Evolutionary conservation across 1,284 basidiomycete genomes (phyloP).

Genomic region (Marasmius oreades): DNA sequence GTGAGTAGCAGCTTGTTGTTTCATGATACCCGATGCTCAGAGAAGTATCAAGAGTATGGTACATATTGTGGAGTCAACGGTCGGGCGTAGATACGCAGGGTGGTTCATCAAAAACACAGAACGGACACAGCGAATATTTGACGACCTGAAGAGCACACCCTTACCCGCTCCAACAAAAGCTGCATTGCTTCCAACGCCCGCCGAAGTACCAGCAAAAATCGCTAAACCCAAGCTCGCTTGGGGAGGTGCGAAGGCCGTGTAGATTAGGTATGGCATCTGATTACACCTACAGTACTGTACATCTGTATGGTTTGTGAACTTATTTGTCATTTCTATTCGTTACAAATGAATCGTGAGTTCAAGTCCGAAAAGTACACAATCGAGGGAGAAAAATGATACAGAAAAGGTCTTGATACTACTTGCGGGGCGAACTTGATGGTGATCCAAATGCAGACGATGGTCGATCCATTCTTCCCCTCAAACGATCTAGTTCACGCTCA

Average conservation of each 20-base stretch:
- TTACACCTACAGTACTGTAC: background rate
- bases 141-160: conserved; percentile 71
- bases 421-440: conserved; percentile 30
- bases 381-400: background rate
- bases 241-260: background rate
- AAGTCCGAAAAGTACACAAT: background rate
- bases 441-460: conserved; percentile 30
- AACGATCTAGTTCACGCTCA: conserved; percentile 66
- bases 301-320: background rate
- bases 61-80: conserved; percentile 91
- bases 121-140: conserved; percentile 80
- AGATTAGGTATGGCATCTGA: background rate
- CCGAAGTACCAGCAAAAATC: too few relatives aligned
- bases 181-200: conserved; percentile 12
- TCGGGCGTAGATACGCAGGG: conserved; percentile 89
- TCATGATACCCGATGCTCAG: background rate
- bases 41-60: conserved; percentile 75
- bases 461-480: conserved; percentile 60
- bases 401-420: conserved; percentile 13
- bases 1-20: conserved; percentile 39
- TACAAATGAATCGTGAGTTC: background rate
- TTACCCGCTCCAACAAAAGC: conserved; percentile 34
- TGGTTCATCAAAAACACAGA: conserved; percentile 98
- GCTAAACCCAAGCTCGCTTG: too few relatives aligned
- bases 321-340: background rate